Evolutionary conservation across 164 flowering plant species (phyloP).

Genomic region (Dillenia turbinata): DNA sequence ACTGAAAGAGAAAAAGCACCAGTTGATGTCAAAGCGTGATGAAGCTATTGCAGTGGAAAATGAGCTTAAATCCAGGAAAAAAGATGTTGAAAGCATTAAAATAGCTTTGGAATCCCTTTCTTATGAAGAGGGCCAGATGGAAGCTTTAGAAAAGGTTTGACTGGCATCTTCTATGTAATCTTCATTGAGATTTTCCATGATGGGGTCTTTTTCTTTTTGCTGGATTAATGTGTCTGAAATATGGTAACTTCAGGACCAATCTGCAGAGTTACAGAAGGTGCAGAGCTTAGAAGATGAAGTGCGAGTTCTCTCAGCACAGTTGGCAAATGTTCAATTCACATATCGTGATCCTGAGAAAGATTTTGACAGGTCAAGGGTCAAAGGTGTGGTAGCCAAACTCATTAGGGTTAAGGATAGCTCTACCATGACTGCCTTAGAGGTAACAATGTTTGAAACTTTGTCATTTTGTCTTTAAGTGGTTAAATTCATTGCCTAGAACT

Average conservation of each 20-base stretch:
- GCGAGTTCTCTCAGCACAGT: conserved; percentile 55
- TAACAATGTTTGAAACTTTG: conserved; percentile 9
- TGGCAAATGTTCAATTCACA: conserved; percentile 71
- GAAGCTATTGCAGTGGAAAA: conserved; percentile 77
- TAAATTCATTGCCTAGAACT: too few relatives aligned
- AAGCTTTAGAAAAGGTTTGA: conserved; percentile 70
- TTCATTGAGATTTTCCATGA: not conserved
- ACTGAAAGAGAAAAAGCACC: conserved; percentile 65
- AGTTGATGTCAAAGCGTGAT: conserved; percentile 62
- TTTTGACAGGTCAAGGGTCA: conserved; percentile 90
- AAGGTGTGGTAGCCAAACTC: conserved; percentile 95
- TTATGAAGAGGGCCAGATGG: conserved; percentile 80
- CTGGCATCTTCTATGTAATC: not conserved
- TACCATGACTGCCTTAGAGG: conserved; percentile 90
- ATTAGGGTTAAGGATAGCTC: conserved; percentile 86
- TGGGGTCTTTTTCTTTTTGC: not conserved
- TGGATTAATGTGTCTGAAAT: not conserved
- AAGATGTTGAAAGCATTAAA: conserved; percentile 58
- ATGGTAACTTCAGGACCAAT: conserved; percentile 53
- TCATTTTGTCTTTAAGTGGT: too few relatives aligned
- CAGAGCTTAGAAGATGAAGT: conserved; percentile 73
- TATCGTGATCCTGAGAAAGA: conserved; percentile 72
- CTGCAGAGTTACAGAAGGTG: conserved; percentile 52
- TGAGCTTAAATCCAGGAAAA: conserved; percentile 56
- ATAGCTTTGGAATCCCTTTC: conserved; percentile 54